Evolutionary conservation across 768 basidiomycete species (phyloP).

Genomic region (Suillus paluster): DNA sequence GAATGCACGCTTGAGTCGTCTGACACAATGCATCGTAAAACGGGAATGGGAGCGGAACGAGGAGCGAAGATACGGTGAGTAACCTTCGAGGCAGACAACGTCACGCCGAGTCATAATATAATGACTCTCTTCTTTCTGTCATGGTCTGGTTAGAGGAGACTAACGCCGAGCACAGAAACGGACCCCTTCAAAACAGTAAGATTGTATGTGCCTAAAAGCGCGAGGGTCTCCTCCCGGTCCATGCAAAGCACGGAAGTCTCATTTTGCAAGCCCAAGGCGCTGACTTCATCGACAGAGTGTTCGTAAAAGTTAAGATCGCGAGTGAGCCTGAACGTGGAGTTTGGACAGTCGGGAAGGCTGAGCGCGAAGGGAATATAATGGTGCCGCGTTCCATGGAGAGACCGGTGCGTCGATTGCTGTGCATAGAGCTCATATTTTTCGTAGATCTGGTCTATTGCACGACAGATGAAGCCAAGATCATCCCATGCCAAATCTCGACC

Average conservation of each 20-base stretch:
- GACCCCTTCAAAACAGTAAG: slow-evolving; percentile 67
- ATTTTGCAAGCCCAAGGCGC: neutral
- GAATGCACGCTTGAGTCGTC: slow-evolving; percentile 11
- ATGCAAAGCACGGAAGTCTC: neutral
- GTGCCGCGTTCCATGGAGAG: too few relatives aligned
- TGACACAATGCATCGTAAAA: slow-evolving; percentile 39
- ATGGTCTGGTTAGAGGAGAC: too few relatives aligned
- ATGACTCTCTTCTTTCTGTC: too few relatives aligned
- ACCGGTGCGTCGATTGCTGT: too few relatives aligned
- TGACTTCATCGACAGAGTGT: neutral
- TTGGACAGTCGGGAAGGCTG: neutral
- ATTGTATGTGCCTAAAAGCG: slow-evolving; percentile 69
- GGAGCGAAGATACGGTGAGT: slow-evolving; percentile 73
- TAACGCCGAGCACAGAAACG: too few relatives aligned
- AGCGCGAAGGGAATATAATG: neutral
- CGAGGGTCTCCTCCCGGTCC: slow-evolving; percentile 32
- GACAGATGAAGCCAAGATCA: too few relatives aligned
- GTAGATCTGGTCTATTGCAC: too few relatives aligned
- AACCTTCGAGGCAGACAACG: slow-evolving; percentile 43
- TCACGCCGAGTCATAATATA: slow-evolving; percentile 62
- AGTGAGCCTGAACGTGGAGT: neutral
- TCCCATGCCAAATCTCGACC: too few relatives aligned
- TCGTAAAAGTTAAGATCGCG: neutral
- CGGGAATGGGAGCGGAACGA: slow-evolving; percentile 75
- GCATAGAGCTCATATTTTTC: too few relatives aligned